These are phyloP conservation scores for Reticulascus tulasneorum DNA, from an alignment of 2,329 filamentous ascomycete species.

Conservation along the genomic window DNA sequence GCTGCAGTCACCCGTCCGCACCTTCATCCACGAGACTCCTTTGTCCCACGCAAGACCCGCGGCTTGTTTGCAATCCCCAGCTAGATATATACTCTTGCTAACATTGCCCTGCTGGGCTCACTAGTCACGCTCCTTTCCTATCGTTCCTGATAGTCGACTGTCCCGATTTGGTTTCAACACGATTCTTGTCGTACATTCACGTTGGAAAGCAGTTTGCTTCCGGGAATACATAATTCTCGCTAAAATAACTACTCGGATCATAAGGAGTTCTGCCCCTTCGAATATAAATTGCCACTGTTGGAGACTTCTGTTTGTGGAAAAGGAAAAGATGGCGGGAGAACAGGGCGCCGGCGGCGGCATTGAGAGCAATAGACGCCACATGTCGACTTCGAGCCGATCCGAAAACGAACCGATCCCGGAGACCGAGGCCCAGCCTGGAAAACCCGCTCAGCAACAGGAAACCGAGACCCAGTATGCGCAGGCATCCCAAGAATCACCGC, in stretches of 20 bases:
- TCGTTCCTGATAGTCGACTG: not conserved
- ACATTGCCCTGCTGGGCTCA: slow-evolving; percentile 4
- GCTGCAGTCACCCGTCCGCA: slow-evolving; percentile 10
- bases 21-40: slow-evolving; percentile 11
- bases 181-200: slow-evolving; percentile 2
- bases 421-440: slow-evolving; percentile 34
- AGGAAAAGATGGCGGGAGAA: slow-evolving; percentile 36
- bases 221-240: not conserved
- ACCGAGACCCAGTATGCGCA: slow-evolving; percentile 24
- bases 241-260: not conserved
- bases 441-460: slow-evolving; percentile 29
- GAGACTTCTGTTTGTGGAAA: no score
- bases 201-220: not conserved
- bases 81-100: slow-evolving; percentile 13
- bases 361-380: slow-evolving; percentile 27
- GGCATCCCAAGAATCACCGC: slow-evolving; percentile 34
- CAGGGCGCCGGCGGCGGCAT: slow-evolving; percentile 41
- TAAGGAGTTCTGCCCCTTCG: no score
- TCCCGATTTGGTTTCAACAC: not conserved
- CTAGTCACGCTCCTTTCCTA: slow-evolving; percentile 1
- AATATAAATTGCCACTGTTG: not conserved
- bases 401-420: slow-evolving; percentile 41
- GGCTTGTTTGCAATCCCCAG: slow-evolving; percentile 7
- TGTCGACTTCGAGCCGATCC: slow-evolving; percentile 35
- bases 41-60: slow-evolving; percentile 4